These are phyloP conservation scores for Tulasnella sp. DNA, from an alignment of 768 basidiomycete genomes.

Conservation along the genomic window DNA sequence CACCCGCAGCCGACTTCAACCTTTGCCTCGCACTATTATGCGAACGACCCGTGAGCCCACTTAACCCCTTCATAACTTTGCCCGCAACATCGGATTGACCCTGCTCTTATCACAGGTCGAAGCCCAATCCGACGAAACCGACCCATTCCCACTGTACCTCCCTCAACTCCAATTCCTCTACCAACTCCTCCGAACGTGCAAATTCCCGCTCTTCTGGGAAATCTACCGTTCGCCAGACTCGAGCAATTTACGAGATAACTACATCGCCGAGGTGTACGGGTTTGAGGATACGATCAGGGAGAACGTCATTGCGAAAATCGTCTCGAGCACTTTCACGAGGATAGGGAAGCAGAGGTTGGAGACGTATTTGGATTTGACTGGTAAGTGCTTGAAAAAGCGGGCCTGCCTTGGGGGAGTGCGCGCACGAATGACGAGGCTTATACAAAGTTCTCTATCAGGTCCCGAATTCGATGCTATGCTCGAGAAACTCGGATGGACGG, in stretches of 20 bases:
- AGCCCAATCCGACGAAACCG: conserved; percentile 45
- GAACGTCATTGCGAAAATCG: conserved; percentile 60
- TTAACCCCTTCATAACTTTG: not conserved
- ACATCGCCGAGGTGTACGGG: conserved; percentile 73
- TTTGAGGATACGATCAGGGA: conserved; percentile 78
- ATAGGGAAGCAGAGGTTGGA: conserved; percentile 61
- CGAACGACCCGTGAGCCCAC: conserved; percentile 41
- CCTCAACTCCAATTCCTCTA: conserved; percentile 60
- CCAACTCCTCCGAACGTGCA: conserved; percentile 69
- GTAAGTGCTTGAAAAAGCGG: conserved; percentile 31
- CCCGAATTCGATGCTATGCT: conserved; percentile 53
- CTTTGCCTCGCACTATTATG: conserved; percentile 90
- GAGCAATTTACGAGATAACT: conserved; percentile 71
- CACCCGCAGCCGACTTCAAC: conserved; percentile 87
- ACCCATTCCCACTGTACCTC: conserved; percentile 65
- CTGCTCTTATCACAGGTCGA: not conserved
- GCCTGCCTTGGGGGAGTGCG: not conserved
- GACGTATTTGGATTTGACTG: conserved; percentile 60
- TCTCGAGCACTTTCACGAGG: conserved; percentile 68
- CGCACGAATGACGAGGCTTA: not conserved
- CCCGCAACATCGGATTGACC: not conserved
- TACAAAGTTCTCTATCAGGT: conserved; percentile 34
- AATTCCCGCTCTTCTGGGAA: conserved; percentile 82
- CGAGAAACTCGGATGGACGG: conserved; percentile 56
- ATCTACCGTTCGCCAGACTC: conserved; percentile 62